Evolutionary conservation across 2,329 filamentous ascomycete genomes (phyloP).

Genomic region (Leptographium wingfieldii): DNA sequence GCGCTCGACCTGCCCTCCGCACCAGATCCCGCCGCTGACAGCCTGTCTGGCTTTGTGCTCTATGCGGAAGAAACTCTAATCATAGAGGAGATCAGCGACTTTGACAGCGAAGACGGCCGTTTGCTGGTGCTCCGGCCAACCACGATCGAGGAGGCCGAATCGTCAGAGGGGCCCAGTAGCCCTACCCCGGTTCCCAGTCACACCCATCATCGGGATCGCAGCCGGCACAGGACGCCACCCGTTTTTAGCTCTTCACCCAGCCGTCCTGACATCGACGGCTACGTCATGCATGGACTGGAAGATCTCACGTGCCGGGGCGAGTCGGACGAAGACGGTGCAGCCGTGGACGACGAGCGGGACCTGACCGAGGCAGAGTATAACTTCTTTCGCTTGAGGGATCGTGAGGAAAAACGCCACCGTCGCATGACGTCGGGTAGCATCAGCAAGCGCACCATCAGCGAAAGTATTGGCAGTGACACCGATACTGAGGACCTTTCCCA

Average conservation of each 20-base stretch:
- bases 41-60: neutral
- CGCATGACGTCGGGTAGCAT: constrained; percentile 40
- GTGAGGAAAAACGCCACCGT: constrained; percentile 29
- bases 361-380: constrained; percentile 23
- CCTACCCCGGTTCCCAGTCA: neutral
- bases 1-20: neutral
- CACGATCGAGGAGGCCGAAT: constrained; percentile 31
- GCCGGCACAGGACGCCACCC: neutral
- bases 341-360: constrained; percentile 17
- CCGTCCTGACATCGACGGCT: constrained; percentile 24
- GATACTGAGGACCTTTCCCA: constrained; percentile 26
- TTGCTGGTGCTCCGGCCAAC: constrained; percentile 30
- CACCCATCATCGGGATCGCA: neutral
- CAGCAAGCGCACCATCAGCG: constrained; percentile 40
- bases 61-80: constrained; percentile 18
- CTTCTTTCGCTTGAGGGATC: constrained; percentile 26
- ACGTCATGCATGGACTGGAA: constrained; percentile 30
- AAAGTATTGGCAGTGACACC: constrained; percentile 35
- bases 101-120: constrained; percentile 31
- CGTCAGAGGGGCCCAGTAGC: neutral
- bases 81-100: constrained; percentile 32
- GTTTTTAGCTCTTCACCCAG: neutral
- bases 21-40: neutral
- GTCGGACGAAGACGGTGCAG: constrained; percentile 15
- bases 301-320: constrained; percentile 30